Evolutionary conservation across 305 asterid species (phyloP), one percentile per base, ranked within the genome.

Genomic region (Fraxinus latifolia): DNA sequence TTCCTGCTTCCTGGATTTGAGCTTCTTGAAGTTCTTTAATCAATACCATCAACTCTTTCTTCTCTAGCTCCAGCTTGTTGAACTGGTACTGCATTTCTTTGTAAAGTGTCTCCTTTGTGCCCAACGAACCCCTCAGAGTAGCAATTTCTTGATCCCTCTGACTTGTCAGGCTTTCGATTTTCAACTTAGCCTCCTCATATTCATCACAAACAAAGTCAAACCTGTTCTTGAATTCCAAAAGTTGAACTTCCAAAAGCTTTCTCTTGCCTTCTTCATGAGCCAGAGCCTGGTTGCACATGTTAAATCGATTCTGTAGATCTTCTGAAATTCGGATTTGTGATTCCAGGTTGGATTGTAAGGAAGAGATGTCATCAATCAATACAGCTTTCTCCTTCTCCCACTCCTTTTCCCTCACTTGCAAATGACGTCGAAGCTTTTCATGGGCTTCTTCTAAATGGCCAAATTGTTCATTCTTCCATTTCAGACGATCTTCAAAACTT

Each of bases 401-500:
- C 84, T 93, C 97, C 82, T 90, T 92, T 78, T 91, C 96, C 84
- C 81, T 92, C 77, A 29, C 87, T 65, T 68, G 91, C 33, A 90
- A 85, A 65, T 92, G 84, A 82, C 80, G 85, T 15, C 85, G 85
- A 78, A 94, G 92, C 88, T 90, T 91, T 78, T 88, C 83, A 83
- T 95, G 94, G 82, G 98, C 98, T 85, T 92, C 97, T 78, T 91
- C 90, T 83, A 95, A 84, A 83, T 91, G 97, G 80, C 79, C 79
- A 79, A 94, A 95, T 85, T 94, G 98, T 82, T 95, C 99, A 81
- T 88, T 95, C 91, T 91, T 94, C 98, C 97, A 93, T 83, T 95
- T 93, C 83, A 94, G 89, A 88, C 91, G 91, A 82, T 92, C 92
- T 82, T 91, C 91, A 25, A 87, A 79, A 88, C 89, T 93, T 82